Conservation (phyloP, 2,329 filamentous ascomycete species). For the Cladobotryum protrusum region DNA sequence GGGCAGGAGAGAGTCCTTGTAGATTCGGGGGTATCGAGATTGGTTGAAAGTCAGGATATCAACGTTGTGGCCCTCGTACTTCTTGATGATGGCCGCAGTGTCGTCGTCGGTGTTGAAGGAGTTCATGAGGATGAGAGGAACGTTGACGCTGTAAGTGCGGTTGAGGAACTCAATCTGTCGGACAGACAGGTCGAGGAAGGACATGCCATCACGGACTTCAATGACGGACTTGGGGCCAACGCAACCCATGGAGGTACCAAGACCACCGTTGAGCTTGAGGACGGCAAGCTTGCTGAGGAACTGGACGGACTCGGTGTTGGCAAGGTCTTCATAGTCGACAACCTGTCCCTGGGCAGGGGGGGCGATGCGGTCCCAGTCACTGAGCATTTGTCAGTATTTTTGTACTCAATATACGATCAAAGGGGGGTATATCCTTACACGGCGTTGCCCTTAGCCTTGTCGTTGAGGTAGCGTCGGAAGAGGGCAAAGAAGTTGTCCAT, state of each 20-base stretch:
- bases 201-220: conserved; percentile 99
- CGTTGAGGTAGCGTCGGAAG: conserved; percentile 96
- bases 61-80: conserved; percentile 99
- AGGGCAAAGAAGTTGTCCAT: conserved; percentile 99
- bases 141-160: conserved; percentile 94
- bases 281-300: conserved; percentile 98
- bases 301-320: conserved; percentile 82
- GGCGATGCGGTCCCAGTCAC: conserved; percentile 94
- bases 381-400: conserved; percentile 28
- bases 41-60: conserved; percentile 99
- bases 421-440: conserved; percentile 49
- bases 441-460: conserved; percentile 96
- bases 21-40: conserved; percentile 93
- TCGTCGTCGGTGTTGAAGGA: conserved; percentile 99
- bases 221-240: conserved; percentile 99
- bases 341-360: conserved; percentile 92
- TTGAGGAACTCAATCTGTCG: conserved; percentile 99
- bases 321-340: conserved; percentile 85
- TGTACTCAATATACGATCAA: not conserved
- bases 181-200: conserved; percentile 96
- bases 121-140: conserved; percentile 99
- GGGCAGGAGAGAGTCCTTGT: conserved; percentile 96
- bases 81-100: conserved; percentile 99
- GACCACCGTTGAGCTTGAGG: conserved; percentile 97
- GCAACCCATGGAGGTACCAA: conserved; percentile 99